Conservation (phyloP, 1,284 basidiomycete species). For the Crepidotus sp. region DNA sequence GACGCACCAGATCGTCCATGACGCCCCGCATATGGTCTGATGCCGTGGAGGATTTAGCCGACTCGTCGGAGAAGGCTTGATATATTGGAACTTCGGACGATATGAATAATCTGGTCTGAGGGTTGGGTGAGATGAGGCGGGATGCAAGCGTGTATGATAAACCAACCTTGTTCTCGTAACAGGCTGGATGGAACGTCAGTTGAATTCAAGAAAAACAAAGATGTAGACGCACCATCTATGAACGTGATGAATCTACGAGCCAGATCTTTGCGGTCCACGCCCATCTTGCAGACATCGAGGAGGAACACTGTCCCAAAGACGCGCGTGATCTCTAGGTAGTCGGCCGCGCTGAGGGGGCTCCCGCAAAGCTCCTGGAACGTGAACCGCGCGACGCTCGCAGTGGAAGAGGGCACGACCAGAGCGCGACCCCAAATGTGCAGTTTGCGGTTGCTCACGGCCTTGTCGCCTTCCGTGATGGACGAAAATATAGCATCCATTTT, state of each 20-base stretch:
- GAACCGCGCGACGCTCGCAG: conserved; percentile 77
- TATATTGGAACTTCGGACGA: conserved; percentile 87
- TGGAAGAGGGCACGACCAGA: conserved; percentile 73
- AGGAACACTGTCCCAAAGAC: conserved; percentile 87
- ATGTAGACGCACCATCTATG: conserved; percentile 65
- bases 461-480: conserved; percentile 3
- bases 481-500: conserved; percentile 15
- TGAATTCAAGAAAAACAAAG: not conserved
- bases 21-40: conserved; percentile 80
- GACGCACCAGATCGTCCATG: conserved; percentile 81
- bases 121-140: not conserved
- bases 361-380: conserved; percentile 86
- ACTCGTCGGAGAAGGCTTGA: conserved; percentile 77
- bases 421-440: conserved; percentile 86
- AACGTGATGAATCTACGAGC: conserved; percentile 94
- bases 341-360: conserved; percentile 84
- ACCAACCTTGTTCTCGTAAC: conserved; percentile 76
- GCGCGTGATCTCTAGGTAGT: conserved; percentile 92
- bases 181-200: conserved; percentile 40
- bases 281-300: conserved; percentile 83
- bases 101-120: conserved; percentile 78
- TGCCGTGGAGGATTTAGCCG: conserved; percentile 32
- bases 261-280: conserved; percentile 80
- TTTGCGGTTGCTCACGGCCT: conserved; percentile 55
- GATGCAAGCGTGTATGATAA: conserved; percentile 20